phyloP scores from a whole-genome alignment of 2,329 filamentous ascomycete species.

The Helotiales sp. region DNA sequence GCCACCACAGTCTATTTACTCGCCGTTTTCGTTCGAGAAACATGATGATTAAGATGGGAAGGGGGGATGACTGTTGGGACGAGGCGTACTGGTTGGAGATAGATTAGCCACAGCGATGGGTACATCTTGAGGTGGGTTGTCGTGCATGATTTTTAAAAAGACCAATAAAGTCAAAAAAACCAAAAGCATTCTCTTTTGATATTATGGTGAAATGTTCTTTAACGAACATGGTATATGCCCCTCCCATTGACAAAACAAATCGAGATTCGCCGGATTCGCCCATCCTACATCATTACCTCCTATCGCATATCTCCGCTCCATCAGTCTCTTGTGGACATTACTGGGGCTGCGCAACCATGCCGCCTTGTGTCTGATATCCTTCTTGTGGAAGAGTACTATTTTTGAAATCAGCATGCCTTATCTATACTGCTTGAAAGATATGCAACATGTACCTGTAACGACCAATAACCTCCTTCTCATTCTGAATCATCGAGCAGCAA shows the following conservation, averaged over 20 bases:
- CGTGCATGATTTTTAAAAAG: too few relatives aligned
- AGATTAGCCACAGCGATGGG: too few relatives aligned
- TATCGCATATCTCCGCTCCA: not conserved
- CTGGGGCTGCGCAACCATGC: not conserved
- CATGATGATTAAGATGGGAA: not conserved
- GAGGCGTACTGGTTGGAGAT: not conserved
- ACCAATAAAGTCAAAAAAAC: not conserved
- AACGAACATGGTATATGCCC: not conserved
- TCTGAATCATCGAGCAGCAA: slow-evolving; percentile 31
- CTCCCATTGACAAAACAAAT: not conserved
- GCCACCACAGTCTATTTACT: slow-evolving; percentile 19
- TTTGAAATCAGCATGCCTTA: too few relatives aligned
- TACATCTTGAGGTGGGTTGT: too few relatives aligned
- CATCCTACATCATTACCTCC: not conserved
- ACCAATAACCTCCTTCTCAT: slow-evolving; percentile 30
- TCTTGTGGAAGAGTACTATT: too few relatives aligned
- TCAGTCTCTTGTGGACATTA: not conserved
- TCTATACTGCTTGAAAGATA: too few relatives aligned
- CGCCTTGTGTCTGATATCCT: not conserved
- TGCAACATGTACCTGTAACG: too few relatives aligned
- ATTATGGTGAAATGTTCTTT: too few relatives aligned
- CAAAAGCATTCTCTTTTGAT: not conserved
- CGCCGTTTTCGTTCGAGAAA: not conserved
- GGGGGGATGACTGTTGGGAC: not conserved
- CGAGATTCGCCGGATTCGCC: not conserved